Percentiles rank a stretch among this genome's conserved stretches.
Evolutionary conservation across 768 basidiomycete genomes (phyloP).

Genomic region (Mycena kentingensis): DNA sequence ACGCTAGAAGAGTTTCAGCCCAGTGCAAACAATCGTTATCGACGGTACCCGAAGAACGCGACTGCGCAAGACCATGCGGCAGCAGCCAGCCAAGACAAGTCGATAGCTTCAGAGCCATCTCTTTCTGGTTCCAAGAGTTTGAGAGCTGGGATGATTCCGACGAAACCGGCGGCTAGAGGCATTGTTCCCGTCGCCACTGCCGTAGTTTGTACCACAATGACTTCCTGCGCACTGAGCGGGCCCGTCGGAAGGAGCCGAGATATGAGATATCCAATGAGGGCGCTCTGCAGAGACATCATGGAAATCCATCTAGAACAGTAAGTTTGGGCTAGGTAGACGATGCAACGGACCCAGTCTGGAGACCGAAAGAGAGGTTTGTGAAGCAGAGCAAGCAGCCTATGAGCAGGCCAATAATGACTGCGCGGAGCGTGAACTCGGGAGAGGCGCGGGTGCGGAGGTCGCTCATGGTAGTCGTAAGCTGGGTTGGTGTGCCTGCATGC

Average conservation of each 20-base stretch:
- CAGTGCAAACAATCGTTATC: background rate
- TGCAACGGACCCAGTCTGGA: conserved; percentile 89
- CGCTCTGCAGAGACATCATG: conserved; percentile 96
- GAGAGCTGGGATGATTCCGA: conserved; percentile 91
- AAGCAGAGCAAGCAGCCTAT: conserved; percentile 90
- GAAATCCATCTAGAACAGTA: conserved; percentile 3
- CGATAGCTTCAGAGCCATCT: conserved; percentile 78
- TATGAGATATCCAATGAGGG: conserved; percentile 86
- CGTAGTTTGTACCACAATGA: conserved; percentile 92
- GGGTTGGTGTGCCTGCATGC: background rate
- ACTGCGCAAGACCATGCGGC: conserved; percentile 88
- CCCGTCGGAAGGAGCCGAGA: conserved; percentile 66
- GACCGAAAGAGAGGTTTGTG: conserved; percentile 86
- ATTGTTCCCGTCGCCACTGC: conserved; percentile 93
- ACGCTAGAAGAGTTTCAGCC: conserved; percentile 51
- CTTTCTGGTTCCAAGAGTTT: conserved; percentile 69
- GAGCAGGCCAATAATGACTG: conserved; percentile 74
- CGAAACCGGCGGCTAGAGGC: conserved; percentile 85
- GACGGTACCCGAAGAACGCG: conserved; percentile 84
- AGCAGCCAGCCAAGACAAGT: conserved; percentile 71
- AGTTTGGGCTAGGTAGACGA: conserved; percentile 2
- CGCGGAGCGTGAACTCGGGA: conserved; percentile 42
- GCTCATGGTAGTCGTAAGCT: background rate
- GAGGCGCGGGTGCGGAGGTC: background rate
- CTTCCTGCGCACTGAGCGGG: conserved; percentile 86